Evolutionary conservation across 257 asterid species (phyloP).

Genomic region (Solanum arcanum): DNA sequence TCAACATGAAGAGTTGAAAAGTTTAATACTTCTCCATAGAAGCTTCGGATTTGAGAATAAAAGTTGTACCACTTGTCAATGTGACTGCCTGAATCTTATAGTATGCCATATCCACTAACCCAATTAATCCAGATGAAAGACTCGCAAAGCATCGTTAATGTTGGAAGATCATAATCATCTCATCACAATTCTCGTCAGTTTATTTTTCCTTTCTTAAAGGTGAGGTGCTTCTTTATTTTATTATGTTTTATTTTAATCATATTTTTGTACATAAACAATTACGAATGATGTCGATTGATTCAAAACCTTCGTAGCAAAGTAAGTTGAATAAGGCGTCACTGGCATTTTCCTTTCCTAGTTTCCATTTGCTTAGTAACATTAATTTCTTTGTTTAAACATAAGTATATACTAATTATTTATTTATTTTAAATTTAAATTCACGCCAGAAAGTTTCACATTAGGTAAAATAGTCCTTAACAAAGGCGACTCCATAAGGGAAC

Average conservation of each 20-base stretch:
- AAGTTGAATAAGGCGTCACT: not conserved
- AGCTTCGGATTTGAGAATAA: not conserved
- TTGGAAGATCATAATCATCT: not conserved
- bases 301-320: not conserved
- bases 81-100: not conserved
- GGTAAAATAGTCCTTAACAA: too few relatives aligned
- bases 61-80: not conserved
- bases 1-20: not conserved
- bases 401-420: not conserved
- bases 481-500: too few relatives aligned
- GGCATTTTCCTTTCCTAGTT: not conserved
- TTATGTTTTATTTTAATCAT: not conserved
- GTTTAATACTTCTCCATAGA: not conserved
- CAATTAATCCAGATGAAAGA: too few relatives aligned
- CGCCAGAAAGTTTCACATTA: too few relatives aligned
- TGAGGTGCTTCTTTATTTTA: not conserved
- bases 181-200: not conserved
- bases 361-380: not conserved
- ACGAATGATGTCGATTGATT: not conserved
- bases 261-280: not conserved
- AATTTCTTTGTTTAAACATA: not conserved
- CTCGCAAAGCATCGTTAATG: rapidly evolving
- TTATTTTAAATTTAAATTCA: rapidly evolving
- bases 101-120: too few relatives aligned
- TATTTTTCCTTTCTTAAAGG: not conserved